Base-by-base conservation (phyloP, 495 filamentous ascomycete species). In the Glutinoglossum americanum region DNA sequence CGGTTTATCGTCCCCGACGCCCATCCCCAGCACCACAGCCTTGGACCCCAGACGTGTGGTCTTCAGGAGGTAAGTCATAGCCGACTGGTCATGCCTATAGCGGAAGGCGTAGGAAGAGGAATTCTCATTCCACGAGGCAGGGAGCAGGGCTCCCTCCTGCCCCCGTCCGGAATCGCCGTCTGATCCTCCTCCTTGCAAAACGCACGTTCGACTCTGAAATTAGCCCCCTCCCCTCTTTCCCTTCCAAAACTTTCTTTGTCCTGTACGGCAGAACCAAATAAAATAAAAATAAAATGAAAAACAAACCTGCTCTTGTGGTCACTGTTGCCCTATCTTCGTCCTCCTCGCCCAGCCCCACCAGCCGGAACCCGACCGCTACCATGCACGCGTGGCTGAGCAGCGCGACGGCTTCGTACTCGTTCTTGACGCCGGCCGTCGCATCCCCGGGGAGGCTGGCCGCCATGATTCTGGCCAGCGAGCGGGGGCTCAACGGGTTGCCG, bases 11-110 rank as follows among this genome's bases (percentile, higher is more conserved):
- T 89, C 84, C 32, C 83, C 84, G 27, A 87, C 64, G 8, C 76
- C 87, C 33, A 95, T 70, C 13, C 80, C 92, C 64, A 85, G 79
- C 56, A 95, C 74, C 51, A 95, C 82, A 23, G 82, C 83, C 66
- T 93, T 94, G 62, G 75, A 74, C 54, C 88, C 89, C 47, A 97
- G 73, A 15, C 90, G 80, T 69, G 80, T 84, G 61, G 90, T 69
- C 65, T 87, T 89, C 55, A 97, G 63, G 11, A 96, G 72, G 65
- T 83, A 97, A 60, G 83, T 75, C 74, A 92, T 85, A 15, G 89
- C 79, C 0, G 88, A 93, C 66, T 96, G 87, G n/a, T 78, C 70
- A 64, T 95, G 93, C 1, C 81, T 77, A 71, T 97, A 98, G 56
- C 90, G 80, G 68, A 98, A 93, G 53, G 82, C 76, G 68, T 83